A percentile compares a stretch with the other conserved stretches of the same genome.
These are phyloP conservation scores for Choanephora cucurbitarum DNA, from an alignment of 371 early-diverging fungal genomes.

Conservation along the genomic window DNA sequence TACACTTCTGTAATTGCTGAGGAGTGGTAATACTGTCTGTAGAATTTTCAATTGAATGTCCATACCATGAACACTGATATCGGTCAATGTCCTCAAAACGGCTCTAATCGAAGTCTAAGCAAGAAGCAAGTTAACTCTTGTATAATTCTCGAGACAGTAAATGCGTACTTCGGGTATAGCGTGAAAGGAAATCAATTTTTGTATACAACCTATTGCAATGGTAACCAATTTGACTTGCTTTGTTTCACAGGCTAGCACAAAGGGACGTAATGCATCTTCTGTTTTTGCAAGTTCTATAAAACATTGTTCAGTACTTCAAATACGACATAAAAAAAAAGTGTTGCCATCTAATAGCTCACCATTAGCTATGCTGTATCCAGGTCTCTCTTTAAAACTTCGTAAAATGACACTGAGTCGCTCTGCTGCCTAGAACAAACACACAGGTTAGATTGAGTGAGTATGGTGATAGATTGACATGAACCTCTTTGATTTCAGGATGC, in stretches of 20 bases:
- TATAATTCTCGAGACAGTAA: neutral
- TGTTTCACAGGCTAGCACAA: conserved; percentile 88
- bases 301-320: neutral
- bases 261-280: conserved; percentile 85
- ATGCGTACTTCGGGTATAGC: conserved; percentile 78
- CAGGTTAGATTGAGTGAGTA: conserved; percentile 1
- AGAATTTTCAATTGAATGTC: conserved; percentile 94
- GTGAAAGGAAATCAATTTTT: conserved; percentile 81
- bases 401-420: conserved; percentile 60
- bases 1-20: conserved; percentile 80
- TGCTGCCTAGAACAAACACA: conserved; percentile 47
- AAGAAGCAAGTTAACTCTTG: neutral
- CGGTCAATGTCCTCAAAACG: conserved; percentile 72
- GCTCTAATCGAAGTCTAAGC: conserved; percentile 65
- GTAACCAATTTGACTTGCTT: conserved; percentile 83
- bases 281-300: conserved; percentile 75
- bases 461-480: conserved; percentile 17
- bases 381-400: conserved; percentile 62
- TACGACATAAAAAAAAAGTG: too few species aligned
- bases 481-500: conserved; percentile 95
- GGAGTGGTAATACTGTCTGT: conserved; percentile 88
- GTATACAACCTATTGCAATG: conserved; percentile 87
- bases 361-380: conserved; percentile 55
- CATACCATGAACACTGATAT: conserved; percentile 70
- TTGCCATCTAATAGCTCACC: conserved; percentile 30